These are phyloP conservation scores for Sporothrix variecibatus DNA, from an alignment of 2,329 filamentous ascomycete species.

Conservation along the genomic window DNA sequence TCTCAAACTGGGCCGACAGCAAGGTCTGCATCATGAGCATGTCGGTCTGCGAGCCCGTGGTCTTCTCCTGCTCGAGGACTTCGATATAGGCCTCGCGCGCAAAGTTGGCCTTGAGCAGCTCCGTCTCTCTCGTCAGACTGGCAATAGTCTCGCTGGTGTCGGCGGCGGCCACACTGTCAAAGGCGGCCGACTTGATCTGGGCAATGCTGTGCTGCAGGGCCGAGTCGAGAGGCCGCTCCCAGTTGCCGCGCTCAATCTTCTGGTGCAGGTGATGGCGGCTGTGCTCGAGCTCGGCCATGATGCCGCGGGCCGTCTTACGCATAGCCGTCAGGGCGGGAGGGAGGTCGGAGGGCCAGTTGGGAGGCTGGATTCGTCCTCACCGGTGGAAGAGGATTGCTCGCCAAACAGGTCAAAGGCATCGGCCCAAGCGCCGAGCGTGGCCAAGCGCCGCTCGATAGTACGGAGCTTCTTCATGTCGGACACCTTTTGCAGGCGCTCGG, in stretches of 20 bases:
- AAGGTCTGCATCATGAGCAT: slow-evolving; percentile 77
- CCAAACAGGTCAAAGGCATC: slow-evolving; percentile 73
- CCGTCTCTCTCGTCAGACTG: slow-evolving; percentile 76
- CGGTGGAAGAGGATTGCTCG: slow-evolving; percentile 59
- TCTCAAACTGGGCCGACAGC: slow-evolving; percentile 88
- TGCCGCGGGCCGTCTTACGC: slow-evolving; percentile 84
- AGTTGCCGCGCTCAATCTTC: slow-evolving; percentile 74
- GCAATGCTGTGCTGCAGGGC: slow-evolving; percentile 82
- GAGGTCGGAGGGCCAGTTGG: slow-evolving; percentile 45
- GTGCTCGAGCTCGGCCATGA: slow-evolving; percentile 83
- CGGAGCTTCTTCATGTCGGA: slow-evolving; percentile 78
- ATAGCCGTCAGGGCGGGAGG: slow-evolving; percentile 71
- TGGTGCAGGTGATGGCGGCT: slow-evolving; percentile 91
- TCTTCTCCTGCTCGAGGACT: slow-evolving; percentile 81
- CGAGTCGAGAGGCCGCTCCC: slow-evolving; percentile 85
- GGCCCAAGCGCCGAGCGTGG: slow-evolving; percentile 87
- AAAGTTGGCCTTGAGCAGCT: slow-evolving; percentile 80
- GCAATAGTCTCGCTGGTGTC: slow-evolving; percentile 66
- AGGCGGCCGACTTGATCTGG: slow-evolving; percentile 70
- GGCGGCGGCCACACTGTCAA: slow-evolving; percentile 58
- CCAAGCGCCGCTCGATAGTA: slow-evolving; percentile 80
- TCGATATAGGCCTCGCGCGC: slow-evolving; percentile 76
- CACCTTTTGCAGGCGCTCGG: slow-evolving; percentile 77
- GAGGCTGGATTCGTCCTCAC: slow-evolving; percentile 64
- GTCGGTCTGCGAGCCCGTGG: slow-evolving; percentile 57